Base-by-base conservation (phyloP, 768 basidiomycete genomes). In the Tephrocybe rancida region DNA sequence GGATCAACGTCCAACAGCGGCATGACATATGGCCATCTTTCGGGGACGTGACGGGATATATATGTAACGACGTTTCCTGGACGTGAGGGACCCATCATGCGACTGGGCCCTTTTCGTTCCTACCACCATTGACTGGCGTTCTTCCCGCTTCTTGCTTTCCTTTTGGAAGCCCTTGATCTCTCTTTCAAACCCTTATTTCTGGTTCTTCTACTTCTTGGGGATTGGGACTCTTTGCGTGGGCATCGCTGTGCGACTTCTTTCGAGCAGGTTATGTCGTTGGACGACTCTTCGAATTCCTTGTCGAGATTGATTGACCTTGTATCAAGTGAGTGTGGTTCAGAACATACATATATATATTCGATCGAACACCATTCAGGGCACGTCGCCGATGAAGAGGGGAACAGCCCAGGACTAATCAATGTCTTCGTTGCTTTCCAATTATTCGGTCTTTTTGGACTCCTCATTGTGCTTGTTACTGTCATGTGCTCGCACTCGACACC, bases 341-440 rank as follows among this genome's bases (percentile, higher is more conserved):
- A 16, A 19, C 14, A 30, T 38, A 38, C n/a, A 37, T 32, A 13
- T 6, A 32, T 32, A 32, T 6, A 7, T 7, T 32, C 30, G 30
- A 32, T 7, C 30, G 6, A 13, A 16, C n/a, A 8, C 10, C 5
- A 5, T 9, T 37, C 16, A 27, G 19, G 11, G 19, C 37, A 56
- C 49, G 55, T 32, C 49, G 14, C 19, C 22, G 42, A 45, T 25
- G 42, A 45, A 14, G 42, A 49, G 5, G 30, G 29, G 5, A 49
- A 49, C 47, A 49, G 37, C 42, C 37, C 13, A 18, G 44, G 5
- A 22, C 56, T 64, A 5, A 56, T 67, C 37, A 45, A 56, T 24
- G 19, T 59, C 43, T 69, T 69, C 42, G 46, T 67, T 41, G 30
- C 57, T 27, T 59, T 69, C 10, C 64, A 69, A 45, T 35, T 69